Evolutionary conservation across 352 stramenopile species (phyloP).

Genomic region (Pythium coloratum): DNA sequence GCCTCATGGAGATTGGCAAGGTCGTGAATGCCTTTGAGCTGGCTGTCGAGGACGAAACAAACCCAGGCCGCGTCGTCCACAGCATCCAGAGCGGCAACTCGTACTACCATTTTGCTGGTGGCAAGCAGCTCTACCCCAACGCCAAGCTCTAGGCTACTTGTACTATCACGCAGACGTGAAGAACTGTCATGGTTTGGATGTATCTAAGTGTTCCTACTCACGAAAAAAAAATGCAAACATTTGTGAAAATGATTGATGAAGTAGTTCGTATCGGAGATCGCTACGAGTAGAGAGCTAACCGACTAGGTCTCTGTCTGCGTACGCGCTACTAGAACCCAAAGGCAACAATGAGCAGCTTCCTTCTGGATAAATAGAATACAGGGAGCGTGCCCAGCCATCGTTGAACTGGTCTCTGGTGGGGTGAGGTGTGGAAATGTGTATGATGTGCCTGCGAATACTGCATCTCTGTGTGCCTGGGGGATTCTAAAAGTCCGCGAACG

Average conservation of each 20-base stretch:
- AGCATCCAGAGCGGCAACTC: constrained; percentile 46
- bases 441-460: constrained; percentile 9
- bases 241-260: background rate
- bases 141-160: constrained; percentile 45
- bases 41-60: constrained; percentile 51
- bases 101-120: constrained; percentile 69
- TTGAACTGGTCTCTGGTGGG: constrained; percentile 4
- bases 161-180: too few species aligned
- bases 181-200: too few species aligned
- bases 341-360: constrained; percentile 3
- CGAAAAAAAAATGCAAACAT: too few species aligned
- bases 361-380: constrained; percentile 36
- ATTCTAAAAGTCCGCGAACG: constrained; percentile 92
- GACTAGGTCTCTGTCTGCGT: background rate
- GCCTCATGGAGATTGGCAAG: constrained; percentile 38
- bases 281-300: background rate
- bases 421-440: constrained; percentile 3
- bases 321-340: background rate
- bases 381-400: constrained; percentile 5
- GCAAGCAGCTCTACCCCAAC: constrained; percentile 69
- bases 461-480: background rate
- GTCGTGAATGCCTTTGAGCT: constrained; percentile 59
- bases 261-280: background rate
- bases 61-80: constrained; percentile 56
- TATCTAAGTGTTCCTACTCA: too few species aligned